phyloP scores from a whole-genome alignment of 768 basidiomycete species.

The Tephrocybe rancida region DNA sequence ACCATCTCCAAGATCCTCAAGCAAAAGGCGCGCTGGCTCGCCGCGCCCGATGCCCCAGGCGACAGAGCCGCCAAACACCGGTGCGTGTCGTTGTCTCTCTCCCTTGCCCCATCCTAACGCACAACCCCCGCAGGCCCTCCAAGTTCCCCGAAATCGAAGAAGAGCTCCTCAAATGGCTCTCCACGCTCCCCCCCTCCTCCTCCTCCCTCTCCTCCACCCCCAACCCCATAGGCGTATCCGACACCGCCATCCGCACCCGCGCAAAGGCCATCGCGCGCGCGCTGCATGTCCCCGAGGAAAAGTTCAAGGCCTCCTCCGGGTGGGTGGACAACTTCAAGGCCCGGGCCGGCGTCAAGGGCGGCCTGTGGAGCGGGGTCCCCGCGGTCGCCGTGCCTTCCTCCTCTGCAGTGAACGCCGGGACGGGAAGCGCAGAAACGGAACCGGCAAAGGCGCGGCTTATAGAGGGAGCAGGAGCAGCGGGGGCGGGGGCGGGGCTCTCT shows the following conservation, averaged over 20 bases:
- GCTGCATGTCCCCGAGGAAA: slow-evolving; percentile 61
- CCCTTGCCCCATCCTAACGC: slow-evolving; percentile 2
- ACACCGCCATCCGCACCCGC: slow-evolving; percentile 62
- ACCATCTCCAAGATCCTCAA: slow-evolving; percentile 95
- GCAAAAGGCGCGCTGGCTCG: slow-evolving; percentile 81
- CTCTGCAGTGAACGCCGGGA: background rate
- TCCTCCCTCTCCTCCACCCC: slow-evolving; percentile 57
- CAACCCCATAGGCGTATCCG: slow-evolving; percentile 53
- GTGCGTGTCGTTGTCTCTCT: slow-evolving; percentile 31
- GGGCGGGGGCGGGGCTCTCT: too few species aligned
- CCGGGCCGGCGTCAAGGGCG: slow-evolving; percentile 74
- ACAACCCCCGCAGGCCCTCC: slow-evolving; percentile 52
- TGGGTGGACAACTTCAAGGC: slow-evolving; percentile 94
- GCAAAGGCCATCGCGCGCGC: slow-evolving; percentile 66
- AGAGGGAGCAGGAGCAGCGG: too few species aligned
- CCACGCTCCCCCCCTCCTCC: too few species aligned
- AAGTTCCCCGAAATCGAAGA: slow-evolving; percentile 82
- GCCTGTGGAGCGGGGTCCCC: slow-evolving; percentile 51
- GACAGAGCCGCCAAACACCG: slow-evolving; percentile 70
- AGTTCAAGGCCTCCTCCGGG: slow-evolving; percentile 90
- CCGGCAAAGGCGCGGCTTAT: too few species aligned
- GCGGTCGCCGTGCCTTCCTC: slow-evolving; percentile 21
- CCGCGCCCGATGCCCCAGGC: slow-evolving; percentile 58
- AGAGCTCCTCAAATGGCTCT: slow-evolving; percentile 61
- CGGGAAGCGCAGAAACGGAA: too few species aligned